Evolutionary conservation across 331 rosid species (phyloP).

Genomic region (Dryas integrifolia): DNA sequence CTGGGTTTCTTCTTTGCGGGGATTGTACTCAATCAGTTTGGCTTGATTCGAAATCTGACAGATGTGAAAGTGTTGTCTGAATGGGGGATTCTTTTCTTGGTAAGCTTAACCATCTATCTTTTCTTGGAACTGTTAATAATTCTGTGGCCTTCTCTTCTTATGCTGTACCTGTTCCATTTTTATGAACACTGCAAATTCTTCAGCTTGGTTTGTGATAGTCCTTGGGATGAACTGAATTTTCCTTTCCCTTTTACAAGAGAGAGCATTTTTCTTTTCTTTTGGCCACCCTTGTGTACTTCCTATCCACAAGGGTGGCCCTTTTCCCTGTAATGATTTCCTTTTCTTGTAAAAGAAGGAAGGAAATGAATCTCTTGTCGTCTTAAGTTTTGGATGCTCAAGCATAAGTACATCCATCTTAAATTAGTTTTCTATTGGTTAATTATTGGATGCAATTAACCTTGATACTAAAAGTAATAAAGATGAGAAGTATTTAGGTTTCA

Average conservation of each 20-base stretch:
- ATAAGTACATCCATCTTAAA: not conserved
- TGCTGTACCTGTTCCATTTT: not conserved
- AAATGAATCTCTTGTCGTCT: not conserved
- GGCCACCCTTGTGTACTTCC: not conserved
- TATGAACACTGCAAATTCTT: not conserved
- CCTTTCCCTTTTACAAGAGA: not conserved
- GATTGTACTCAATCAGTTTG: constrained; percentile 87
- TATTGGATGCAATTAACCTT: constrained; percentile 15
- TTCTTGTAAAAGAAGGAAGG: not conserved
- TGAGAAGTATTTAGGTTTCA: not conserved
- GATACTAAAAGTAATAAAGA: not conserved
- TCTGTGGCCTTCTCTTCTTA: not conserved
- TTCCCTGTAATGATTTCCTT: not conserved
- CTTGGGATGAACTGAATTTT: not conserved
- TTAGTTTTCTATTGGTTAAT: not conserved
- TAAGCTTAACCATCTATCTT: constrained; percentile 45
- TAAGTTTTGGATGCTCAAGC: not conserved
- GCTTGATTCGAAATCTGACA: constrained; percentile 82
- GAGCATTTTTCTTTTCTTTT: not conserved
- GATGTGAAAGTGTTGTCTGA: constrained; percentile 92
- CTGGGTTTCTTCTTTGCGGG: constrained; percentile 98
- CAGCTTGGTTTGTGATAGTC: not conserved
- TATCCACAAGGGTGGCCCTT: no score
- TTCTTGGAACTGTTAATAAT: not conserved
- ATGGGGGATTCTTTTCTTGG: constrained; percentile 99